Evolutionary conservation across 2,329 filamentous ascomycete genomes (phyloP), one percentile per base, ranked within the genome.

Genomic region (Aspergillus fumigatiaffinis): DNA sequence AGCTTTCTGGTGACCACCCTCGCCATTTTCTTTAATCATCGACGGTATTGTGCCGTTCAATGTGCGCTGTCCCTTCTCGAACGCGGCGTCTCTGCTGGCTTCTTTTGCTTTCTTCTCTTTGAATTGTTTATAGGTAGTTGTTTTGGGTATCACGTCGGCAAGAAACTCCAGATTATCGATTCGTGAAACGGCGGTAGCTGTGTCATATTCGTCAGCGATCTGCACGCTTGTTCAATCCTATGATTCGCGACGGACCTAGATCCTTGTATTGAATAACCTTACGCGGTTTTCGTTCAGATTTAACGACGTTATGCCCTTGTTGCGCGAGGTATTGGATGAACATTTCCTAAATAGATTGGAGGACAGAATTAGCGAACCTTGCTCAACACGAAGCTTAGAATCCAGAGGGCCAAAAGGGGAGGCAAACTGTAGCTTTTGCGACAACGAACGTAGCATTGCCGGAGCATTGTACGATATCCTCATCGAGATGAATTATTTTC

Each of bases 241-340:
- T 41, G 2, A 12, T 12, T 12, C 23, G 21, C 21, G 26, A 68
- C 82, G 57, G 79, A 92, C 90, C 88, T 46, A 99, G 83, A 75
- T 99, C 94, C 71, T 91, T 91, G 79, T 99, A 99, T 73, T 97
- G 94, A 60, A 99, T 89, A 69, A 95, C 97, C 59, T 92, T 87
- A 56, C 94, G 84, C 5, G 93, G 93, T 74, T 97, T 97, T 66
- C 89, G 85, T 76, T 97, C 94, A 1, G 92, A 84, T 71, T 94
- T 95, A 67, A 92, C 89, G 68, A 96, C 90, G 68, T 90, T 92
- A 72, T 96, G 87, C 26, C 89, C 88, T 73, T 95, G 90, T 61
- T 89, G 84, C 21, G 92, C 87, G 26, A 99, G 84, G 73, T 97
- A 89, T 73, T 96, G 91, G 64, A 99, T 88, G 78, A 99, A 97